Conservation (phyloP, 257 asterid species). For the Capsicum chinense region DNA sequence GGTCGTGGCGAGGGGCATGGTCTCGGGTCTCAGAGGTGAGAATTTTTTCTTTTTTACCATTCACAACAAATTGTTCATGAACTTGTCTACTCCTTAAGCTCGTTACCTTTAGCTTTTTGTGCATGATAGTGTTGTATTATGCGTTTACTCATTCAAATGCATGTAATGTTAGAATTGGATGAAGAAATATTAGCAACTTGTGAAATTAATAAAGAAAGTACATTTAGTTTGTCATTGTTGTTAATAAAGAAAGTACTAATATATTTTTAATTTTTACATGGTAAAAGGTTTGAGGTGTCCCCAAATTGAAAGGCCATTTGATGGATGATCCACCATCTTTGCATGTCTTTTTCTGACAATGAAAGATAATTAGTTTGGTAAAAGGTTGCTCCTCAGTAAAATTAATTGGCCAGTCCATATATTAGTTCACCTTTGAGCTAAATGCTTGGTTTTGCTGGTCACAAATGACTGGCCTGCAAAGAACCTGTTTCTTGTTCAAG, state of each 20-base stretch:
- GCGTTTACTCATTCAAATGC: constrained; percentile 13
- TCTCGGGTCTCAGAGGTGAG: too few relatives aligned
- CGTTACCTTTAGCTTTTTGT: background rate
- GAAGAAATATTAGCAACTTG: background rate
- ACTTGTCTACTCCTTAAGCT: constrained; percentile 24
- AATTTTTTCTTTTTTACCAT: background rate
- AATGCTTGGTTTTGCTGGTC: constrained; percentile 4
- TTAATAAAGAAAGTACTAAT: background rate
- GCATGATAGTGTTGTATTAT: constrained; percentile 5
- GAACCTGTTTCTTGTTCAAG: background rate
- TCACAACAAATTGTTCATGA: constrained; percentile 5
- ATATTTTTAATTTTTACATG: background rate
- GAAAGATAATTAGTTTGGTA: background rate
- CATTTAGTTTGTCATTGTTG: background rate
- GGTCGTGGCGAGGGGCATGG: too few relatives aligned
- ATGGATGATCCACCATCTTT: constrained; percentile 26
- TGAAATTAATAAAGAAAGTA: background rate
- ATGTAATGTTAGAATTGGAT: background rate
- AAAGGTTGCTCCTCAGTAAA: background rate
- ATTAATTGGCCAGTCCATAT: background rate
- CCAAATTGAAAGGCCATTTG: constrained; percentile 61
- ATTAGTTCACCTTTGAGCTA: too few relatives aligned
- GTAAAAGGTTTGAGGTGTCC: constrained; percentile 58
- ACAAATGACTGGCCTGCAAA: background rate
- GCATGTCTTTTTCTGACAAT: constrained; percentile 31